These are phyloP conservation scores for Ophiocordyceps unilateralis DNA, from an alignment of 2,329 filamentous ascomycete genomes.

Conservation along the genomic window DNA sequence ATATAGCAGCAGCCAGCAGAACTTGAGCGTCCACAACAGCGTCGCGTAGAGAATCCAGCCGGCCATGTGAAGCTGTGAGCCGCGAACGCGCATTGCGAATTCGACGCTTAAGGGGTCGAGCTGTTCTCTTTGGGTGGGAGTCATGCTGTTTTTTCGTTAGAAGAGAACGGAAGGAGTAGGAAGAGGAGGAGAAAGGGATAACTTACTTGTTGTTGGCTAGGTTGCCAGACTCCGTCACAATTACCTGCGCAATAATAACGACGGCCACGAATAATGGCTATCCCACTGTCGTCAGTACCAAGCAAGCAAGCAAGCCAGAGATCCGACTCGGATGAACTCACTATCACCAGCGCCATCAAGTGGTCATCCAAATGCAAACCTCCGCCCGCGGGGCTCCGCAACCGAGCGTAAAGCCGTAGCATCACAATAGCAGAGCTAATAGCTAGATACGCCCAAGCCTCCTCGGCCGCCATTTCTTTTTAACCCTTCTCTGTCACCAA, in stretches of 20 bases:
- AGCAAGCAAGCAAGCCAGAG: neutral
- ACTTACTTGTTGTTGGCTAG: neutral
- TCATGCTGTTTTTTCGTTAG: neutral
- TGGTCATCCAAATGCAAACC: neutral
- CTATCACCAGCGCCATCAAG: neutral
- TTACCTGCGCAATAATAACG: neutral
- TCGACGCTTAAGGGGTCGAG: neutral
- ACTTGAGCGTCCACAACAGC: slow-evolving; percentile 35
- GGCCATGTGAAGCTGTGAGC: slow-evolving; percentile 36
- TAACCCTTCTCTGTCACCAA: no score
- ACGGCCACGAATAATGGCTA: neutral
- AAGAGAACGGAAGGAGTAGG: neutral
- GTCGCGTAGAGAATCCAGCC: slow-evolving; percentile 36
- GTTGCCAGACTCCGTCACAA: neutral
- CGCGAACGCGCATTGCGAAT: slow-evolving; percentile 7
- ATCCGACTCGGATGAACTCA: neutral
- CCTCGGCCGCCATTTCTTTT: neutral
- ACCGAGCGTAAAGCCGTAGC: neutral
- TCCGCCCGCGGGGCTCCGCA: neutral
- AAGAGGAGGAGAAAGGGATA: neutral
- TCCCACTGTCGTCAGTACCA: neutral
- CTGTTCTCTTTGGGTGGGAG: neutral
- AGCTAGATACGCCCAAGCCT: neutral
- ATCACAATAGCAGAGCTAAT: neutral
- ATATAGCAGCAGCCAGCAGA: slow-evolving; percentile 38